These are phyloP conservation scores for Myxozyma neotropica DNA, from an alignment of 805 yeast species.

Conservation along the genomic window DNA sequence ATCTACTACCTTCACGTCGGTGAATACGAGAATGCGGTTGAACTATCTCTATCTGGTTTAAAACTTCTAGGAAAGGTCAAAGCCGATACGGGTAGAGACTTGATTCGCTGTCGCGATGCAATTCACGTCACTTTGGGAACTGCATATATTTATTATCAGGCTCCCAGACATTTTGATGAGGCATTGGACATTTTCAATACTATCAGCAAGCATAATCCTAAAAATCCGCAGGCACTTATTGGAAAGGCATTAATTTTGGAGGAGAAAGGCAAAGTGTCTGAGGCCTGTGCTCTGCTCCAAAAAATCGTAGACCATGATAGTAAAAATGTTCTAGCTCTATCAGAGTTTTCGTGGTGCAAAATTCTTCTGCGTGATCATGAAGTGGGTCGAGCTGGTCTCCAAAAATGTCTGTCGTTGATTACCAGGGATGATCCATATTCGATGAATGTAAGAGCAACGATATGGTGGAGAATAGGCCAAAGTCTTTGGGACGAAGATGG, in stretches of 20 bases:
- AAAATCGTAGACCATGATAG: constrained; percentile 55
- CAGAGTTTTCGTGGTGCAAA: constrained; percentile 80
- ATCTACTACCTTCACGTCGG: constrained; percentile 60
- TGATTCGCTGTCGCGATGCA: constrained; percentile 9
- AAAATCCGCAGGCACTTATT: constrained; percentile 63
- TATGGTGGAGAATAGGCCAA: constrained; percentile 74
- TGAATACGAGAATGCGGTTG: constrained; percentile 66
- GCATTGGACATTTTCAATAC: constrained; percentile 73
- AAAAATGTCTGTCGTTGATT: constrained; percentile 48
- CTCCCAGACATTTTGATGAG: constrained; percentile 80
- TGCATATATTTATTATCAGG: constrained; percentile 79
- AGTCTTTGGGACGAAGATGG: constrained; percentile 49
- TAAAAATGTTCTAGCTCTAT: constrained; percentile 58
- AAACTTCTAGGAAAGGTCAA: constrained; percentile 41
- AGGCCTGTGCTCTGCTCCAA: constrained; percentile 58
- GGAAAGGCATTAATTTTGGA: constrained; percentile 81
- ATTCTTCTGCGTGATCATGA: constrained; percentile 55
- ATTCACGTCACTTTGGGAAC: constrained; percentile 56
- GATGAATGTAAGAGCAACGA: constrained; percentile 58
- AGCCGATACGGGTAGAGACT: constrained; percentile 5
- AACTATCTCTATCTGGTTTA: constrained; percentile 62
- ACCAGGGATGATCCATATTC: constrained; percentile 57
- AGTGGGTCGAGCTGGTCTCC: constrained; percentile 57
- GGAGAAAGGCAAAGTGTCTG: constrained; percentile 59
- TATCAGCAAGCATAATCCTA: constrained; percentile 52